phyloP scores from a whole-genome alignment of 1,284 basidiomycete genomes.

The Bondarzewia mesenterica region DNA sequence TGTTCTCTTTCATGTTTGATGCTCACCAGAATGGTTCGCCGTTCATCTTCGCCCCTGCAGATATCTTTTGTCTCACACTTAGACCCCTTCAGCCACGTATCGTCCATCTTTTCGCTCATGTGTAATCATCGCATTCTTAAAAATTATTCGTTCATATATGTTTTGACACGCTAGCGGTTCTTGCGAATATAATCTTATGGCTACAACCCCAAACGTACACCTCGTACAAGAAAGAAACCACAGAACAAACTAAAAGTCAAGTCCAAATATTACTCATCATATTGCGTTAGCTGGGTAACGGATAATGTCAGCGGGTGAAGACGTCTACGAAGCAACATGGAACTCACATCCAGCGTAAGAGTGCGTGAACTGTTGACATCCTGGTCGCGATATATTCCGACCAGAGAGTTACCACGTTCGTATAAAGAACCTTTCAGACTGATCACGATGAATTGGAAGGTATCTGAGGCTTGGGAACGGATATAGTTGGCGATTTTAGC shows the following conservation, averaged over 20 bases:
- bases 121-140: too few species aligned
- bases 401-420: slow-evolving; percentile 85
- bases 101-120: too few species aligned
- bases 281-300: slow-evolving; percentile 31
- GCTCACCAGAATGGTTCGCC: background rate
- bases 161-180: too few species aligned
- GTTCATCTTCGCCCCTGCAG: background rate
- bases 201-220: background rate
- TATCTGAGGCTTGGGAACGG: slow-evolving; percentile 65
- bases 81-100: too few species aligned
- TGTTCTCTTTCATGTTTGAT: too few species aligned
- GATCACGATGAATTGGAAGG: slow-evolving; percentile 96
- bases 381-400: slow-evolving; percentile 92
- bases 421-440: slow-evolving; percentile 89
- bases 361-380: slow-evolving; percentile 87
- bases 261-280: slow-evolving; percentile 23
- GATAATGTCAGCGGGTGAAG: background rate
- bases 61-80: too few species aligned
- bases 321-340: background rate
- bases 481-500: slow-evolving; percentile 91
- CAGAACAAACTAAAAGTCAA: background rate
- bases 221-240: background rate
- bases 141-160: background rate
- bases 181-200: background rate
- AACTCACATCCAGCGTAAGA: slow-evolving; percentile 82